These are phyloP conservation scores for Ceratorhiza oryzae-sativae DNA, from an alignment of 1,284 basidiomycete genomes.

Conservation along the genomic window DNA sequence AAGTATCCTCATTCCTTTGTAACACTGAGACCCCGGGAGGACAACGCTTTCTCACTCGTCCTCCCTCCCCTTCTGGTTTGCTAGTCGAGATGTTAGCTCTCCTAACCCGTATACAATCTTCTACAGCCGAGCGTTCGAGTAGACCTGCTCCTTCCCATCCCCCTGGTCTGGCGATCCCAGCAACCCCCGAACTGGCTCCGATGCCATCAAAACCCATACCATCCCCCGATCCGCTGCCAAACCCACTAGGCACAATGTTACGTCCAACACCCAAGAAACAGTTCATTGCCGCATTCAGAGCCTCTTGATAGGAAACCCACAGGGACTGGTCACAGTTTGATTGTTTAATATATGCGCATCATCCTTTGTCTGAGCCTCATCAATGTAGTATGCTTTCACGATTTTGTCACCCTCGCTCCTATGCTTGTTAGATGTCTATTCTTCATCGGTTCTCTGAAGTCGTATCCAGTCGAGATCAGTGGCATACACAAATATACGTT, in stretches of 20 bases:
- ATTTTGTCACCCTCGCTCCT: not conserved
- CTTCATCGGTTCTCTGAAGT: not conserved
- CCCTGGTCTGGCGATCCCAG: not conserved
- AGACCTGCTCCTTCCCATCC: slow-evolving; percentile 9
- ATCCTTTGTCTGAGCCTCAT: not conserved
- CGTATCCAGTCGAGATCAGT: not conserved
- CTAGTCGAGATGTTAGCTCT: slow-evolving; percentile 36
- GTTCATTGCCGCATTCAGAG: slow-evolving; percentile 14
- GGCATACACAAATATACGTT: not conserved
- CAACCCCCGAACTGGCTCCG: not conserved
- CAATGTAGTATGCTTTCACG: slow-evolving; percentile 15
- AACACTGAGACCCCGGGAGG: not conserved
- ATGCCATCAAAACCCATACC: not conserved
- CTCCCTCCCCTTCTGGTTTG: slow-evolving; percentile 19
- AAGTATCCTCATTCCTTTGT: not conserved
- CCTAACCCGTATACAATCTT: slow-evolving; percentile 39
- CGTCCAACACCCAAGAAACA: slow-evolving; percentile 23
- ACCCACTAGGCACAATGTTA: slow-evolving; percentile 24
- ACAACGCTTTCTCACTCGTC: slow-evolving; percentile 25
- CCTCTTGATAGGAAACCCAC: not conserved
- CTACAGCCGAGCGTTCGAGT: slow-evolving; percentile 25
- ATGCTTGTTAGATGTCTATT: not conserved
- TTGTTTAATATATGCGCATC: slow-evolving; percentile 24
- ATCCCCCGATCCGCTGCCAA: slow-evolving; percentile 15
- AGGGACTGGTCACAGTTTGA: not conserved